Conservation (phyloP, 805 yeast genomes). For the Candida namnaoensis region DNA sequence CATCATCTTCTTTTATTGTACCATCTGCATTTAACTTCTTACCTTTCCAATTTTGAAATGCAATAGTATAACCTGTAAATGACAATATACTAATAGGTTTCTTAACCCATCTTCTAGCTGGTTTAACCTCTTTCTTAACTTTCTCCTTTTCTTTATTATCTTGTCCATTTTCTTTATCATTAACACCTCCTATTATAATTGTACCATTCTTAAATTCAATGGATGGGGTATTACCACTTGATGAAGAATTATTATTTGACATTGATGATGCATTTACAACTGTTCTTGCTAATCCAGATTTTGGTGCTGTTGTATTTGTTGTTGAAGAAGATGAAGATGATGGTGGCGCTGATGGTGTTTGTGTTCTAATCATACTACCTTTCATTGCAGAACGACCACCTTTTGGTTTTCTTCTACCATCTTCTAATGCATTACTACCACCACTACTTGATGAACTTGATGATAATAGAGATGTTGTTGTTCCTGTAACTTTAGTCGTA, state of each 20-base stretch:
- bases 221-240: no score
- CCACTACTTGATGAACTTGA: no score
- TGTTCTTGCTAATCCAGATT: not conserved
- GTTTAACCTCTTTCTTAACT: slow-evolving; percentile 18
- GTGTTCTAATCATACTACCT: not conserved
- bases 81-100: slow-evolving; percentile 28
- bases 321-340: not conserved
- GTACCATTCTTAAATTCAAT: no score
- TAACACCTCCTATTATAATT: no score
- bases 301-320: not conserved
- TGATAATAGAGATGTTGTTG: no score
- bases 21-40: slow-evolving; percentile 2
- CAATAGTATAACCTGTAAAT: slow-evolving; percentile 35
- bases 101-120: slow-evolving; percentile 35
- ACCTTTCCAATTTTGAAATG: slow-evolving; percentile 30
- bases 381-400: no score
- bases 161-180: no score
- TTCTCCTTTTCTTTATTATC: no score
- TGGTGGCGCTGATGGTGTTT: not conserved
- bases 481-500: no score
- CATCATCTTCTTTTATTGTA: not conserved
- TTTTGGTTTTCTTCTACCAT: no score
- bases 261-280: not conserved
- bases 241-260: not conserved
- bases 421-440: no score